phyloP scores from a whole-genome alignment of 2,329 filamentous ascomycete genomes.

The Colletotrichum tabaci region DNA sequence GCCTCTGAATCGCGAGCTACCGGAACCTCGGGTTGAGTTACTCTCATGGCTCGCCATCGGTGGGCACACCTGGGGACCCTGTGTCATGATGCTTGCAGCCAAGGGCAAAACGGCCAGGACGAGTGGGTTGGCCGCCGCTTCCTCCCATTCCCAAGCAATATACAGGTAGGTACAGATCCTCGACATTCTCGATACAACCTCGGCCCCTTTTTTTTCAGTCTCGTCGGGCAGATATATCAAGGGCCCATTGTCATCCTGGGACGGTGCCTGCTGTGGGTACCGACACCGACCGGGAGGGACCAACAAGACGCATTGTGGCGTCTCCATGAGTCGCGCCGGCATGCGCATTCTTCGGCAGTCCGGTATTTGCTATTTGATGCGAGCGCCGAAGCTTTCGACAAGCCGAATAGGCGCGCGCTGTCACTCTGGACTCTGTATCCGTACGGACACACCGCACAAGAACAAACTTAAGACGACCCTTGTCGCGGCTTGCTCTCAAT shows the following conservation, averaged over 20 bases:
- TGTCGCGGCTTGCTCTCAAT: too few relatives aligned
- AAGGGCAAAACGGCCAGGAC: conserved; percentile 4
- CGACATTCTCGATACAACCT: neutral
- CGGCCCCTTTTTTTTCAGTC: neutral
- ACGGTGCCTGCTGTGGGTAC: neutral
- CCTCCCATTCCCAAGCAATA: neutral
- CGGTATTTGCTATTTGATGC: neutral
- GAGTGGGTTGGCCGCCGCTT: conserved; percentile 9
- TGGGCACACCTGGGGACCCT: neutral
- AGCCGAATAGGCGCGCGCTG: neutral
- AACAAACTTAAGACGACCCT: too few relatives aligned
- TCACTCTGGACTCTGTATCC: neutral
- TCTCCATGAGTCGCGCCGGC: conserved; percentile 17
- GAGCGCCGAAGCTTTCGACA: neutral
- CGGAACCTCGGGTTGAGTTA: neutral
- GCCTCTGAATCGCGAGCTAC: conserved; percentile 14
- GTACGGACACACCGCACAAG: neutral
- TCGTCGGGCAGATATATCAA: neutral
- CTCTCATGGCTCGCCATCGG: conserved; percentile 4
- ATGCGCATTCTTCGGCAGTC: conserved; percentile 8
- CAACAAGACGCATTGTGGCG: neutral
- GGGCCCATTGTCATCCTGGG: neutral
- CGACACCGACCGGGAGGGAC: neutral
- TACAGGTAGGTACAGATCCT: neutral
- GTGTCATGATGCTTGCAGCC: conserved; percentile 32